Evolutionary conservation across 768 basidiomycete species (phyloP).

Genomic region (Russula foetens): DNA sequence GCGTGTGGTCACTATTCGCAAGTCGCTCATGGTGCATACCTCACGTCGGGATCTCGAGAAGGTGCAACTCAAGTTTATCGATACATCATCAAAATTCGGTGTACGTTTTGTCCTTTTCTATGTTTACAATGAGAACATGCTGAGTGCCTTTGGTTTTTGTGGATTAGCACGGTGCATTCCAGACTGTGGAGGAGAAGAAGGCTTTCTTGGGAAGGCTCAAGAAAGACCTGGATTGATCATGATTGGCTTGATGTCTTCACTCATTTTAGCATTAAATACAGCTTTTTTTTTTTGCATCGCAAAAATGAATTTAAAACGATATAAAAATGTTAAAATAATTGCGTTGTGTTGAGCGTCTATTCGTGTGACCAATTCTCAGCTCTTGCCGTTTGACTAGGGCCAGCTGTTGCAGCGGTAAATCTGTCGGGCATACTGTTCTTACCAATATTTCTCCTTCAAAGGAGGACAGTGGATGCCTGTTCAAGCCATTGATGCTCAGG

Average conservation of each 20-base stretch:
- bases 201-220: conserved; percentile 93
- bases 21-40: conserved; percentile 94
- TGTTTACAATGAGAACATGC: not conserved
- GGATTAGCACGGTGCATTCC: conserved; percentile 86
- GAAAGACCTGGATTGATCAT: conserved; percentile 68
- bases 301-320: not conserved
- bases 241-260: conserved; percentile 30
- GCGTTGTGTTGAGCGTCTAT: no score
- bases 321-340: not conserved
- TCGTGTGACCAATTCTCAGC: no score
- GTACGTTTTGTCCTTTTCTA: conserved; percentile 39
- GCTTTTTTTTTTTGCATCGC: not conserved
- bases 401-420: not conserved
- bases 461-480: conserved; percentile 55
- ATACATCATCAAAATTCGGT: conserved; percentile 95
- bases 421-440: not conserved
- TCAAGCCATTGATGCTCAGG: conserved; percentile 71
- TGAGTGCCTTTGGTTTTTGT: conserved; percentile 7
- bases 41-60: conserved; percentile 96
- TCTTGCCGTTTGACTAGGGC: no score
- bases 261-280: not conserved
- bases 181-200: conserved; percentile 93
- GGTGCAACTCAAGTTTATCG: conserved; percentile 97
- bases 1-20: conserved; percentile 95
- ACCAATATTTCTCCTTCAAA: no score